Percentiles rank a stretch among this genome's conserved stretches.
These are phyloP conservation scores for Coniferiporia weirii DNA, from an alignment of 1,284 basidiomycete species.

Conservation along the genomic window DNA sequence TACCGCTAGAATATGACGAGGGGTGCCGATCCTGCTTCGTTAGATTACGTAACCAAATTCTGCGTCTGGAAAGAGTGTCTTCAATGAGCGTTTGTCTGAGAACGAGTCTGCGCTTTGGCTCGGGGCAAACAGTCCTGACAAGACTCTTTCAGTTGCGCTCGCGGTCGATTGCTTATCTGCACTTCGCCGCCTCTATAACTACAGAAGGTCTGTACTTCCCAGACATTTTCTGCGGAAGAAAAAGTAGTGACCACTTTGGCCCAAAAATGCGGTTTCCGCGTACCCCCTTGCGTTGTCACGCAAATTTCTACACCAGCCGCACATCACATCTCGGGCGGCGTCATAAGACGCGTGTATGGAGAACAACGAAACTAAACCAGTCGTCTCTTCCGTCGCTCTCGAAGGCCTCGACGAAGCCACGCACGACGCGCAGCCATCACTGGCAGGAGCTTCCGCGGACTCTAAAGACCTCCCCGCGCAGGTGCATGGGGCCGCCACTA, in stretches of 20 bases:
- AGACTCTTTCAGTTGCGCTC: background rate
- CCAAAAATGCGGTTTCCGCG: constrained; percentile 5
- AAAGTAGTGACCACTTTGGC: background rate
- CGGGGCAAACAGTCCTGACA: background rate
- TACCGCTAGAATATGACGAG: no score
- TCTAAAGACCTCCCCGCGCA: background rate
- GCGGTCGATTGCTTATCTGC: background rate
- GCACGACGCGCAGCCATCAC: constrained; percentile 13
- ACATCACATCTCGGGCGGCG: constrained; percentile 32
- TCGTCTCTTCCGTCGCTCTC: constrained; percentile 37
- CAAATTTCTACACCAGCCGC: constrained; percentile 2
- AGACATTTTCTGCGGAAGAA: background rate
- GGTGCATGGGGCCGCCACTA: background rate
- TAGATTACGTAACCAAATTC: background rate
- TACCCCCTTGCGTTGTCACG: constrained; percentile 7
- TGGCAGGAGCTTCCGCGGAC: background rate
- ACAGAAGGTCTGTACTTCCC: constrained; percentile 5
- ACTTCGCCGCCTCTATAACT: background rate
- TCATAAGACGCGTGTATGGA: constrained; percentile 77
- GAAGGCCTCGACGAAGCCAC: constrained; percentile 26
- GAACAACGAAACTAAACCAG: constrained; percentile 45
- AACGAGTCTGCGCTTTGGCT: background rate
- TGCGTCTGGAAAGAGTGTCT: background rate
- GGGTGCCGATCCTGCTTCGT: background rate
- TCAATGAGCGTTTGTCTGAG: background rate